These are phyloP conservation scores for Amanita molliuscula DNA, from an alignment of 768 basidiomycete genomes.

Conservation along the genomic window DNA sequence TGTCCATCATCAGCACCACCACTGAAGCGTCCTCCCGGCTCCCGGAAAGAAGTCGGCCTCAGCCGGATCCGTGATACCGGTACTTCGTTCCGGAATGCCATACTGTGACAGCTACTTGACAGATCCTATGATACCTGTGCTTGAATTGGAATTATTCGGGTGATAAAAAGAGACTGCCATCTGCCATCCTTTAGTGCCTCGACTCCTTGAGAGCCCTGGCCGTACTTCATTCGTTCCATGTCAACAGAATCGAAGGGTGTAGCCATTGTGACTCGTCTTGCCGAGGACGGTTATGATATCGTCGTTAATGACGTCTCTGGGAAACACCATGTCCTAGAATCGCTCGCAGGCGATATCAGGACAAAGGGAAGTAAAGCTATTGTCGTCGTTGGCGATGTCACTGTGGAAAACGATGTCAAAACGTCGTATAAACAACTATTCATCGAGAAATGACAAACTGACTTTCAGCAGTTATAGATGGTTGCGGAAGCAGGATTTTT, in stretches of 20 bases:
- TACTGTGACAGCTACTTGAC: too few species aligned
- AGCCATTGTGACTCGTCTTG: conserved; percentile 7
- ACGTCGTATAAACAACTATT: conserved; percentile 23
- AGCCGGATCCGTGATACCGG: too few species aligned
- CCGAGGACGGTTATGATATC: conserved; percentile 7
- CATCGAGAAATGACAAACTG: conserved; percentile 1
- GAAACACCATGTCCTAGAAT: conserved; percentile 7
- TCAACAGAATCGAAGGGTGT: not conserved
- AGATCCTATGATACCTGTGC: too few species aligned
- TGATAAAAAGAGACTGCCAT: too few species aligned
- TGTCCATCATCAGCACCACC: too few species aligned
- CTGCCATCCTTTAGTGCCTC: too few species aligned
- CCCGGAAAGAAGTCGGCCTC: too few species aligned
- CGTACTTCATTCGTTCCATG: not conserved
- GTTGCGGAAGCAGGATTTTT: conserved; percentile 22
- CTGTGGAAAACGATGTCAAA: conserved; percentile 24
- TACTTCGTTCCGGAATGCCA: too few species aligned
- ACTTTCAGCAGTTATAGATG: conserved; percentile 15
- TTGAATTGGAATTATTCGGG: too few species aligned
- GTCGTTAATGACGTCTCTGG: not conserved
- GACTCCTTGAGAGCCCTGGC: not conserved
- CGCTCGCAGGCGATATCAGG: conserved; percentile 13
- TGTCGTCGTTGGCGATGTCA: conserved; percentile 21
- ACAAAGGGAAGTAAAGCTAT: conserved; percentile 13
- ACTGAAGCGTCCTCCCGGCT: too few species aligned